Evolutionary conservation across 2,329 filamentous ascomycete genomes (phyloP), one percentile per base, ranked within the genome.

Genomic region (Fusarium nanum): DNA sequence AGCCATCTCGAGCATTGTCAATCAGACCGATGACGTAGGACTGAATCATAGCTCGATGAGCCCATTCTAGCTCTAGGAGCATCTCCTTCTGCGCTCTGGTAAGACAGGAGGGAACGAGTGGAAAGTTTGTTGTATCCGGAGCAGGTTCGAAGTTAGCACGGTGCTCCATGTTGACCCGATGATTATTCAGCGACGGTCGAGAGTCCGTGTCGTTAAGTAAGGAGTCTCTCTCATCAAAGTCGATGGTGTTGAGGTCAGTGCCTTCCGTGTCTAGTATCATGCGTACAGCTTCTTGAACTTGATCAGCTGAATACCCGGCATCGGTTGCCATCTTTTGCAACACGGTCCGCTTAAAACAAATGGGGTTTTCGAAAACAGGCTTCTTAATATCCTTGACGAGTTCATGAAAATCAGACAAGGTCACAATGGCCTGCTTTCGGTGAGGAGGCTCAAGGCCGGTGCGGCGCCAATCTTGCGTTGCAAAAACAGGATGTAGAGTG

Each of bases 31-130:
- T 85, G 68, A 89, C 85, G 70, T 90, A 92, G 2, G 90, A 91
- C 50, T 89, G 87, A 48, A 92, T 82, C 75, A 92, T 90, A 20
- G 89, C 90, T 56, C 87, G 83, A 68, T 92, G 89, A 9, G 89
- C 89, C 88, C 90, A 92, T 55, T 89, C 86, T 6, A 89, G 87
- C 76, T 92, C 90, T 40, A 91, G 79, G 3, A 93, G 78, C 87
- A 91, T 89, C 76, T 92, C 89, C 55, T 85, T 88, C 76, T 93
- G 91, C n/a, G 87, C 83, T 61, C 83, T 83, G 1, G 86, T 87
- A n/a, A 92, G 83, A 32, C 82, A 80, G 4, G 81, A 80, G 5
- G 89, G 89, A 42, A 85, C 83, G n/a, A 90, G 76, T 7, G 78
- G 72, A 37, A 70, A 56, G 30, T 78, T 67, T 75, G 68, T 72